phyloP scores from a whole-genome alignment of 2,329 filamentous ascomycete species.

The Curvularia verruculosa region DNA sequence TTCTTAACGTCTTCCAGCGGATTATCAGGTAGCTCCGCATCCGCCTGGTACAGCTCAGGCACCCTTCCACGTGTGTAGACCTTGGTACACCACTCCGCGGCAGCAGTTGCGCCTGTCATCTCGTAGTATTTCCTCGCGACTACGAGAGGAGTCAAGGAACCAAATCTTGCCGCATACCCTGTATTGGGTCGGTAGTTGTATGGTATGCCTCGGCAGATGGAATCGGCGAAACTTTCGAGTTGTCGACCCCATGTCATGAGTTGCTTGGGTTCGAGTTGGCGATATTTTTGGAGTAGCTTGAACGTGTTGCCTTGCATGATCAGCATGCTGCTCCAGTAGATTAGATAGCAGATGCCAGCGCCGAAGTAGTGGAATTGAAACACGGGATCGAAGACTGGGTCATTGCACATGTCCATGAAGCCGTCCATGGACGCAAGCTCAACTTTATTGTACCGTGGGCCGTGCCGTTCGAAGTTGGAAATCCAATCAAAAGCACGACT shows the following conservation, averaged over 20 bases:
- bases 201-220: conserved; percentile 42
- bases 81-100: conserved; percentile 39
- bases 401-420: conserved; percentile 36
- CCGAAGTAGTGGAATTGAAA: conserved; percentile 43
- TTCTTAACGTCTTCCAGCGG: conserved; percentile 36
- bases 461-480: conserved; percentile 37
- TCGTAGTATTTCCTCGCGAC: conserved; percentile 46
- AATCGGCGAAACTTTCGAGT: conserved; percentile 39
- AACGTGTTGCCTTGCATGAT: conserved; percentile 46
- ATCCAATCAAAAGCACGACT: conserved; percentile 40
- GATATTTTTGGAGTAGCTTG: conserved; percentile 32
- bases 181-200: conserved; percentile 37
- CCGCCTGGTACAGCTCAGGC: conserved; percentile 39
- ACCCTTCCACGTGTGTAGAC: conserved; percentile 40
- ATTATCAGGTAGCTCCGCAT: conserved; percentile 27
- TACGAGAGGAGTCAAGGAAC: conserved; percentile 43
- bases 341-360: conserved; percentile 43
- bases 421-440: conserved; percentile 30
- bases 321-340: conserved; percentile 48
- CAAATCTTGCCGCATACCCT: conserved; percentile 43
- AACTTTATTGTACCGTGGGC: conserved; percentile 39
- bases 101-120: conserved; percentile 32
- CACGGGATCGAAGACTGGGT: conserved; percentile 37
- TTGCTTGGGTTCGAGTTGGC: conserved; percentile 37
- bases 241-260: conserved; percentile 43